Percentiles rank a stretch among this genome's conserved stretches.
Conservation (phyloP, 306 rosid genomes). For the Carpinus fangiana region DNA sequence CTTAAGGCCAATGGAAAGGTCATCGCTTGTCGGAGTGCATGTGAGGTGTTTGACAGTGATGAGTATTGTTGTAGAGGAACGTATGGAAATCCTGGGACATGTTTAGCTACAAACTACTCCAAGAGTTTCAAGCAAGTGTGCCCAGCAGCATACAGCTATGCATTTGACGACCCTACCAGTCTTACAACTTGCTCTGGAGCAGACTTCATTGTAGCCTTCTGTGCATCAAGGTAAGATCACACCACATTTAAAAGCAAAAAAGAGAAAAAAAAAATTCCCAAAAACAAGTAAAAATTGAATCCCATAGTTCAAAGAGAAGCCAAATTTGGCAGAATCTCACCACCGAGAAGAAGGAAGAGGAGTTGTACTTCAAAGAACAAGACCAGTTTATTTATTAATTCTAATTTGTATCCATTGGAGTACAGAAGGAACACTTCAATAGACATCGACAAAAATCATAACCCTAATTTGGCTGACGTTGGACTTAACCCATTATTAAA, state of each 20-base stretch:
- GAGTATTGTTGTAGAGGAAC: constrained; percentile 65
- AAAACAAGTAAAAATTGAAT: not conserved
- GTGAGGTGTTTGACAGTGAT: constrained; percentile 49
- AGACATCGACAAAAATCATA: no score
- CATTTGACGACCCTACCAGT: constrained; percentile 55
- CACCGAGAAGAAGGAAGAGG: no score
- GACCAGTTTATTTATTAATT: no score
- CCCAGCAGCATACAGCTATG: constrained; percentile 57
- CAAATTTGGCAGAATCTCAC: no score
- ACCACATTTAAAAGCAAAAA: not conserved
- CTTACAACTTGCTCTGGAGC: constrained; percentile 51
- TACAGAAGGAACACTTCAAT: no score
- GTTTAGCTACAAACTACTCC: constrained; percentile 56
- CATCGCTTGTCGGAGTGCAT: constrained; percentile 54
- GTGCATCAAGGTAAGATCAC: constrained; percentile 50
- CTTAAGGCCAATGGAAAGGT: constrained; percentile 39
- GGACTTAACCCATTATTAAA: no score
- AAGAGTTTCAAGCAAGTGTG: constrained; percentile 55
- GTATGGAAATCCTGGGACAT: constrained; percentile 41
- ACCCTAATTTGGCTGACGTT: no score
- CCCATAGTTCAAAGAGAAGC: no score
- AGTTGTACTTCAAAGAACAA: no score
- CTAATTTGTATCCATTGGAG: no score
- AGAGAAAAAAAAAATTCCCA: not conserved
- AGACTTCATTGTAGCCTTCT: constrained; percentile 47